Evolutionary conservation across 2,329 filamentous ascomycete species (phyloP), one percentile per base, ranked within the genome.

Genomic region (Sporothrix pallida): DNA sequence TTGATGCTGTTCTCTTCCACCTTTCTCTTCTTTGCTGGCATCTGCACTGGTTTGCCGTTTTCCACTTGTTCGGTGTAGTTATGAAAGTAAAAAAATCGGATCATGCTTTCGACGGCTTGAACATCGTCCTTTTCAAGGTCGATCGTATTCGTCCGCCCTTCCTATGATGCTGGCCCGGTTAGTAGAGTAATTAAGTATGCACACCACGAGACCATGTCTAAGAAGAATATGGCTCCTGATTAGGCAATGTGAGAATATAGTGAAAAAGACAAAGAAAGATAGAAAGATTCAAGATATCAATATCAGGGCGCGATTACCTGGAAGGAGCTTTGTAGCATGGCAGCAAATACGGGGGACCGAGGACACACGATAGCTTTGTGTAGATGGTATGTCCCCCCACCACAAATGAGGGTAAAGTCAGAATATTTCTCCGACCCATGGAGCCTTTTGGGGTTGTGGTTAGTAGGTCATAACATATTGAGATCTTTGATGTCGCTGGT

Each of bases 21-120:
- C 52, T 62, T 31, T 50, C 46, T 46, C 15, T 65, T 44, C 62
- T n/a, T 37, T 52, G 10, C 42, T 20, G 8, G 6, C 17, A 9
- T n/a, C 48, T 10, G 31, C 37, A n/a, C 15, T 5, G 23, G 23
- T 1, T 26, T 26, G 23, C 26, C 62, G 2, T 12, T 46, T 3
- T 42, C 42, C n/a, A 15, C 2, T 8, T 26, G 20, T 7, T 50
- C 63, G 3, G n/a, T n/a, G 26, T 52, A 73, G 23, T 70, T 48
- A n/a, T 70, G 65, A 17, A 46, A 42, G 44, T 73, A 72, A 10
- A 73, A 17, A 13, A 62, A 73, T 3, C 54, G 63, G 13, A 73
- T 23, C 54, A 62, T 69, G 26, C 63, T 69, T 3, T 73, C 63
- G 9, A 73, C 65, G 17, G 26, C 72, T 2, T n/a, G 52, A 5